A percentile compares a stretch with the other conserved stretches of the same genome.
Evolutionary conservation across 2,329 filamentous ascomycete species (phyloP).

Genomic region (Fusarium neocosmosporiellum): DNA sequence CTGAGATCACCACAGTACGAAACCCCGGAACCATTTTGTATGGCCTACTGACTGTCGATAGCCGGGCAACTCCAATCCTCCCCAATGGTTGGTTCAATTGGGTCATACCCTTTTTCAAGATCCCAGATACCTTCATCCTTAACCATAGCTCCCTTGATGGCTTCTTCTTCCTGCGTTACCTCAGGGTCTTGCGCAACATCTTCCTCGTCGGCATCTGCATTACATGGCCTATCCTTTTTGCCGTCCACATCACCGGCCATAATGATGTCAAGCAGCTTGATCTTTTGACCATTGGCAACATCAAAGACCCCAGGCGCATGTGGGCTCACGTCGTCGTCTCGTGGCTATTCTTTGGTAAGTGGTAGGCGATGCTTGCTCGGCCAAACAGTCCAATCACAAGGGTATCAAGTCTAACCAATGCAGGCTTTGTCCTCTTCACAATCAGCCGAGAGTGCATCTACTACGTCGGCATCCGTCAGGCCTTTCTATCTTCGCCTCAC

Average conservation of each 20-base stretch:
- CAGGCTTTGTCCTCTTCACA: constrained; percentile 87
- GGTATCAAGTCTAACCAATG: constrained; percentile 6
- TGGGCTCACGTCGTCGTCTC: constrained; percentile 85
- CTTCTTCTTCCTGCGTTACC: constrained; percentile 86
- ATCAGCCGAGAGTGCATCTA: constrained; percentile 89
- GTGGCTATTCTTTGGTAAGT: constrained; percentile 76
- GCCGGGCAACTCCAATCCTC: constrained; percentile 68
- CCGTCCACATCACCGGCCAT: constrained; percentile 87
- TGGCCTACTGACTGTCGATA: constrained; percentile 37
- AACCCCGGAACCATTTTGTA: background rate
- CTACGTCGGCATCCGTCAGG: constrained; percentile 93
- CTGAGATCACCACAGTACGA: constrained; percentile 58
- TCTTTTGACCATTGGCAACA: constrained; percentile 81
- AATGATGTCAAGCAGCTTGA: constrained; percentile 75
- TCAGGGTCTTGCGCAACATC: constrained; percentile 78
- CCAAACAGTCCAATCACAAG: background rate
- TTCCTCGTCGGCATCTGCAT: constrained; percentile 86
- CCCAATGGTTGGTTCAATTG: constrained; percentile 74
- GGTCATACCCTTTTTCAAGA: constrained; percentile 74
- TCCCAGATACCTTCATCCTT: constrained; percentile 81
- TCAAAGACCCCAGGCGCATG: constrained; percentile 69
- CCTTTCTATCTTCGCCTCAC: constrained; percentile 86
- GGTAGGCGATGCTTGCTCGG: background rate
- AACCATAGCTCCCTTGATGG: constrained; percentile 93
- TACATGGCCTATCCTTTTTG: constrained; percentile 88